A percentile compares a stretch with the other conserved stretches of the same genome.
phyloP scores from a whole-genome alignment of 768 basidiomycete genomes.

The Tubosaeta sp. region DNA sequence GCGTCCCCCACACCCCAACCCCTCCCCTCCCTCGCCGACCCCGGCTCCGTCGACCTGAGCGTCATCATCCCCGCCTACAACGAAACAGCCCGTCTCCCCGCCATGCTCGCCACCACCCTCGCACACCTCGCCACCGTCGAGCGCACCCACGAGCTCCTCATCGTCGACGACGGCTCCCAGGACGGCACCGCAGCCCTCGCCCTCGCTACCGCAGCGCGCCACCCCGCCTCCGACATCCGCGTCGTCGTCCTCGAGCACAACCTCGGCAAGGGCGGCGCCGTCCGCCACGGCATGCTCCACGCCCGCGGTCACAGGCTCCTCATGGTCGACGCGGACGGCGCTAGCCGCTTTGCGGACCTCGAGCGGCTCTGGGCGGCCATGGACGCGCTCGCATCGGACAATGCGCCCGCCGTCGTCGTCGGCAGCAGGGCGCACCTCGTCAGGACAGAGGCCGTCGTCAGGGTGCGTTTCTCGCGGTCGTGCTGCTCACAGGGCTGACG shows the following conservation, averaged over 20 bases:
- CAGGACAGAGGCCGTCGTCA: constrained; percentile 88
- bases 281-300: constrained; percentile 86
- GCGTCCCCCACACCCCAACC: constrained; percentile 50
- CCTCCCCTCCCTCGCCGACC: constrained; percentile 52
- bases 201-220: constrained; percentile 55
- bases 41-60: constrained; percentile 63
- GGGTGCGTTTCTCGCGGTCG: constrained; percentile 47
- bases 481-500: too few relatives aligned
- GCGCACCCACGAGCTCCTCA: constrained; percentile 74
- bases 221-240: constrained; percentile 60
- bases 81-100: constrained; percentile 75
- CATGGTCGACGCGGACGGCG: constrained; percentile 95
- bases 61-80: constrained; percentile 92
- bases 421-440: constrained; percentile 94
- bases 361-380: constrained; percentile 74
- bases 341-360: constrained; percentile 82
- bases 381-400: constrained; percentile 52
- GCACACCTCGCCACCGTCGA: constrained; percentile 47
- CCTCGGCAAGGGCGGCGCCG: constrained; percentile 89
- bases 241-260: constrained; percentile 78
- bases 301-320: constrained; percentile 72
- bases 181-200: constrained; percentile 71
- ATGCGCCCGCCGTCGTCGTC: constrained; percentile 62
- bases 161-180: constrained; percentile 86
- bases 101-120: constrained; percentile 78